Percentiles rank a stretch among this genome's conserved stretches.
phyloP scores from a whole-genome alignment of 768 basidiomycete genomes.

The Phanerochaete carnosa region DNA sequence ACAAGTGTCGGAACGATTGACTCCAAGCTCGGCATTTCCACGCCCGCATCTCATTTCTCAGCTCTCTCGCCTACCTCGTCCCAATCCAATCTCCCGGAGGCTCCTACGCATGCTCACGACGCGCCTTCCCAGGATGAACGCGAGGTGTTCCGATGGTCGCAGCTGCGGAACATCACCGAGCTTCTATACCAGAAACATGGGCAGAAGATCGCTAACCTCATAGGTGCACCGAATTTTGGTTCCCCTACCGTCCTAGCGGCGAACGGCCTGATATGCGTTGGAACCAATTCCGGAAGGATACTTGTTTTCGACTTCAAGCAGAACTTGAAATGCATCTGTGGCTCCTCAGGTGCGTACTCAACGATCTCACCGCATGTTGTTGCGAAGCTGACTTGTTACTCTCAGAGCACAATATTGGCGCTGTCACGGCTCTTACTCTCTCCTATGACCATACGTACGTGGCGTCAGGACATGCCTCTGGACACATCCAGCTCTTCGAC shows the following conservation, averaged over 20 bases:
- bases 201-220: constrained; percentile 58
- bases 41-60: constrained; percentile 63
- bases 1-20: constrained; percentile 41
- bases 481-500: constrained; percentile 85
- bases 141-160: constrained; percentile 77
- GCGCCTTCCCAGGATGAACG: constrained; percentile 26
- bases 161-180: constrained; percentile 54
- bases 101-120: constrained; percentile 16
- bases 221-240: constrained; percentile 57
- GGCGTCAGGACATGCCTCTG: constrained; percentile 82
- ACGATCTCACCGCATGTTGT: not conserved
- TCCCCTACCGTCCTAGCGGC: constrained; percentile 79
- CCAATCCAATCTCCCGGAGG: constrained; percentile 42
- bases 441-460: constrained; percentile 94
- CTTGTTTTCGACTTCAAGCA: constrained; percentile 92
- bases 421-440: constrained; percentile 86
- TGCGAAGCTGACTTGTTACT: not conserved
- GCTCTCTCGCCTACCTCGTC: constrained; percentile 71
- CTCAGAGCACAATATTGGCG: constrained; percentile 58
- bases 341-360: constrained; percentile 50
- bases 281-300: constrained; percentile 75
- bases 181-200: constrained; percentile 52
- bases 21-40: constrained; percentile 45
- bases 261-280: constrained; percentile 87
- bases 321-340: constrained; percentile 73